Evolutionary conservation across 306 rosid genomes (phyloP), one percentile per base, ranked within the genome.

Genomic region (Trichosanthes cucumerina): DNA sequence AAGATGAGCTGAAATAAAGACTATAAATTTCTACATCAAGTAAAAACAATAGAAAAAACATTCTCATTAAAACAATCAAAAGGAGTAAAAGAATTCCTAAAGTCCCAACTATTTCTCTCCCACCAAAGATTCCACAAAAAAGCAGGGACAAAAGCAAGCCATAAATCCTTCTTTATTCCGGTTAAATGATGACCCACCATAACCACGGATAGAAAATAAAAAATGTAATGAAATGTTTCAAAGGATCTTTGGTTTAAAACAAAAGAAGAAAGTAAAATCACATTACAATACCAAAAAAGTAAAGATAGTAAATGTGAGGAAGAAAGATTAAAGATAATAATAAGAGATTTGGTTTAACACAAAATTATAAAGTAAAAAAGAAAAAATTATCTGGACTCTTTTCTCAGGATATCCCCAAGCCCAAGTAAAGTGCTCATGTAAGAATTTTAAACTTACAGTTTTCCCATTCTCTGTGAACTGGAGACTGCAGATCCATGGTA

Each of bases 401-500:
- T 7, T 43, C 36, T 72, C n/a, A 72, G 59, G 57, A 72, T 46
- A 72, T 28, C 57, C 34, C 54, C n/a, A n/a, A n/a, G 43, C 16
- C 38, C 11, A 41, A 1, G 38, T 39, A 52, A 52, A 36, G 78
- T 31, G 73, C 82, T 82, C 64, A 63, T 81, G 47, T 41, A 41
- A 59, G 66, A 79, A 83, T 79, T 83, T 70, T 84, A 19, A 87
- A 80, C 78, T 59, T 81, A 83, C 83, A 82, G 85, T 87, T 82
- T 85, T 79, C 63, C 71, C 44, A 85, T 78, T 86, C 75, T 85
- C 68, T 90, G 82, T 83, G 76, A 77, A 23, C 75, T 84, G 91
- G 94, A 57, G 86, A 76, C 82, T 85, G 88, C 89, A 95, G 98
- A 88, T 87, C 81, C 90, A 89, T 83, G 93, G 96, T 72, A 88